Evolutionary conservation across 2,329 filamentous ascomycete genomes (phyloP).

Genomic region (Penicillium sp.): DNA sequence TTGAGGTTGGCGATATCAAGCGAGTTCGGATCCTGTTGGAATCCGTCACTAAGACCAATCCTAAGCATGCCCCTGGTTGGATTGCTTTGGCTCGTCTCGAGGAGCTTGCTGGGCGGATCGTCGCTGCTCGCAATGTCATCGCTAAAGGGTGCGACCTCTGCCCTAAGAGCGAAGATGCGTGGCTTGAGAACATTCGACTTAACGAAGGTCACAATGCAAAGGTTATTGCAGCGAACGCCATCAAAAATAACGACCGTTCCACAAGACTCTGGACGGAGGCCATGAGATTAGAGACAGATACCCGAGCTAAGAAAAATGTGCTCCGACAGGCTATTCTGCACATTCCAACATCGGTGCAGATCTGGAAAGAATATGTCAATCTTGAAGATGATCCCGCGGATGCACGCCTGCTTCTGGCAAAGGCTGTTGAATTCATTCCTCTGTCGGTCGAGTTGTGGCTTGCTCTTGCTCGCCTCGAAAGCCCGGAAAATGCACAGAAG

Average conservation of each 20-base stretch:
- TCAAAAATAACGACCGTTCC: constrained; percentile 84
- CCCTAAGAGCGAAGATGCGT: constrained; percentile 89
- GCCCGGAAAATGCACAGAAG: constrained; percentile 85
- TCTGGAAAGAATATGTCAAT: constrained; percentile 99
- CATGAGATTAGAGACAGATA: constrained; percentile 82
- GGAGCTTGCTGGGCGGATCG: constrained; percentile 86
- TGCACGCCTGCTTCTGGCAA: constrained; percentile 82
- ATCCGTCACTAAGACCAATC: constrained; percentile 95
- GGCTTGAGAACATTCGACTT: constrained; percentile 91
- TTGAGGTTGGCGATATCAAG: constrained; percentile 90
- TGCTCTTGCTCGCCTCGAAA: constrained; percentile 83
- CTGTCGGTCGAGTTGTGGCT: constrained; percentile 94
- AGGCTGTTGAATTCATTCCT: constrained; percentile 92
- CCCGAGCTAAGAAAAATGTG: constrained; percentile 84
- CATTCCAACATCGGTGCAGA: constrained; percentile 85
- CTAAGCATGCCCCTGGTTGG: constrained; percentile 91
- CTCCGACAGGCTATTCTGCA: constrained; percentile 87
- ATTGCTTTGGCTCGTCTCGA: constrained; percentile 91
- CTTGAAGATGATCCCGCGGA: constrained; percentile 86
- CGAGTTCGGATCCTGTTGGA: constrained; percentile 88
- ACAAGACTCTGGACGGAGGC: constrained; percentile 92
- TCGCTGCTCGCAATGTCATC: constrained; percentile 83
- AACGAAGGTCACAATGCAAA: constrained; percentile 93
- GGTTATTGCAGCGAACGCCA: constrained; percentile 88
- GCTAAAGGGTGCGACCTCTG: constrained; percentile 84